Conservation (phyloP, 2,329 filamentous ascomycete genomes). For the Fusarium kyushuense region DNA sequence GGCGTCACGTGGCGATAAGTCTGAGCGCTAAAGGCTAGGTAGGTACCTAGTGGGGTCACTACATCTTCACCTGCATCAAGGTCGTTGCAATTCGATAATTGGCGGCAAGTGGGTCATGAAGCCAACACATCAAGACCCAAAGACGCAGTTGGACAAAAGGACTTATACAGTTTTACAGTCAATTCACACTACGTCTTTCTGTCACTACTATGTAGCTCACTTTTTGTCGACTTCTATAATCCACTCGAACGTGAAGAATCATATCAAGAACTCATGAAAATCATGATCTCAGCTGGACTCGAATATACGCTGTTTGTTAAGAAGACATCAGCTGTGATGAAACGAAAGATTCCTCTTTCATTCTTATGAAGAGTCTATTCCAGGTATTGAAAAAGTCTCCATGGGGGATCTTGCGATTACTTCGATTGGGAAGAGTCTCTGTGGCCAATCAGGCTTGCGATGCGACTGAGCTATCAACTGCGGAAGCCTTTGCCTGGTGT, state of each 20-base stretch:
- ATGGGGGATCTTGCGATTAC: not conserved
- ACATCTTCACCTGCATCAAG: slow-evolving; percentile 25
- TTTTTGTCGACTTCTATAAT: too few relatives aligned
- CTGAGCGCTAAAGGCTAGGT: too few relatives aligned
- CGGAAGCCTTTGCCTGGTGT: not conserved
- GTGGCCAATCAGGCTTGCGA: not conserved
- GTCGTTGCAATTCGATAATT: slow-evolving; percentile 32
- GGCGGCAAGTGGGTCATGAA: slow-evolving; percentile 21
- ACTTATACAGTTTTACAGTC: not conserved
- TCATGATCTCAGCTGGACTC: too few relatives aligned
- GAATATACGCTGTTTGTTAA: too few relatives aligned
- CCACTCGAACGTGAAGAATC: too few relatives aligned
- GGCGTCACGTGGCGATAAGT: slow-evolving; percentile 53
- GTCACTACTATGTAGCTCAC: too few relatives aligned
- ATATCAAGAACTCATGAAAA: too few relatives aligned
- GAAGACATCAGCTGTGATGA: not conserved
- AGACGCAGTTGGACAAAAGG: not conserved
- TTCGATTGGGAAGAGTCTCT: not conserved
- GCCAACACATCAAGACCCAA: not conserved
- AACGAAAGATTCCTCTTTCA: not conserved
- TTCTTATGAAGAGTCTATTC: not conserved
- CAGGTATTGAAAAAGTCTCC: not conserved
- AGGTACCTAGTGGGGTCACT: slow-evolving; percentile 33
- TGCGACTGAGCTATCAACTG: not conserved
- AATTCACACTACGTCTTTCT: too few relatives aligned